A percentile compares a stretch with the other conserved stretches of the same genome.
These are phyloP conservation scores for Claviceps pusilla DNA, from an alignment of 2,329 filamentous ascomycete species.

Conservation along the genomic window DNA sequence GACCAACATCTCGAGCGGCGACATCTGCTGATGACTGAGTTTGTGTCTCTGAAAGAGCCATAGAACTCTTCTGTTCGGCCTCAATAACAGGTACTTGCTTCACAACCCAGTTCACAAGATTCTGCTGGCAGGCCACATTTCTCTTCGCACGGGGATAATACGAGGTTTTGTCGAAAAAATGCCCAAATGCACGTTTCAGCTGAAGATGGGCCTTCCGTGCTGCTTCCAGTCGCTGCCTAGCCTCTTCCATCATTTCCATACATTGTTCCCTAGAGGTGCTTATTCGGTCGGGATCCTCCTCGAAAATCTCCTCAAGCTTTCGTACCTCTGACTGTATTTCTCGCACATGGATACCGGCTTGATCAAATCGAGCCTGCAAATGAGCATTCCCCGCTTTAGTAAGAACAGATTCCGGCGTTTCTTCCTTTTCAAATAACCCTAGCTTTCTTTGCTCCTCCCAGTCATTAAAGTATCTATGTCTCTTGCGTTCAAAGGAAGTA, in stretches of 20 bases:
- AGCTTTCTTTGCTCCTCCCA: too few species aligned
- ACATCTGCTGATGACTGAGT: too few species aligned
- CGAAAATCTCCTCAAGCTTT: too few species aligned
- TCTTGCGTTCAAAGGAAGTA: constrained; percentile 5
- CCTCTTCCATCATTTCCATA: constrained; percentile 2
- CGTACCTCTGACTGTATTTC: too few species aligned
- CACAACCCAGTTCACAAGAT: constrained; percentile 14
- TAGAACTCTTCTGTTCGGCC: constrained; percentile 6
- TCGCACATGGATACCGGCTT: too few species aligned
- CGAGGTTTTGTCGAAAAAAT: not conserved
- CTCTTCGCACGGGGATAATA: constrained; percentile 5
- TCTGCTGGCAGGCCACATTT: constrained; percentile 8
- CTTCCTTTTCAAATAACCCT: too few species aligned
- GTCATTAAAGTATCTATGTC: too few species aligned
- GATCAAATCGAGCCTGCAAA: too few species aligned
- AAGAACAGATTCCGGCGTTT: too few species aligned
- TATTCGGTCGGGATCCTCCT: not conserved
- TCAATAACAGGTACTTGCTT: constrained; percentile 13
- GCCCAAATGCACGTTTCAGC: too few species aligned
- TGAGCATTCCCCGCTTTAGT: too few species aligned
- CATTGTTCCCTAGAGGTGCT: constrained; percentile 2
- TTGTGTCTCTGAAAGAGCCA: not conserved
- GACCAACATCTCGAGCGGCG: too few species aligned
- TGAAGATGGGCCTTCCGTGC: not conserved
- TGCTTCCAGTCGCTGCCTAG: not conserved